phyloP scores from a whole-genome alignment of 352 stramenopile species.

The Pythium utonaiense region DNA sequence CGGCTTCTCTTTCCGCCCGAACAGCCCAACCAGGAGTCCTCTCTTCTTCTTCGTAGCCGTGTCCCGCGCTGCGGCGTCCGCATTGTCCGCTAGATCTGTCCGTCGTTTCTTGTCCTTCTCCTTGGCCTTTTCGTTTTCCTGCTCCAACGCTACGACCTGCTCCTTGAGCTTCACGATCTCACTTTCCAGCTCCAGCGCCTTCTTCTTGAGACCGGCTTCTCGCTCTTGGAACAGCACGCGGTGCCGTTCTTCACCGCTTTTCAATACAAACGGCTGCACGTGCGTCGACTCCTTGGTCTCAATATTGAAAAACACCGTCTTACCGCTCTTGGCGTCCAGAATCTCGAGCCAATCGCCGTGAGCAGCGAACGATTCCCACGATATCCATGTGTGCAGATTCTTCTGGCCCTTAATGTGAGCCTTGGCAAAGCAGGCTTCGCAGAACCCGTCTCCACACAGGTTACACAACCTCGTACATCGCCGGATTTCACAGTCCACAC shows the following conservation, averaged over 20 bases:
- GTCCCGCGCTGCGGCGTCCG: conserved; percentile 1
- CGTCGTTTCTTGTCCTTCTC: conserved; percentile 4
- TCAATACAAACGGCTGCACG: conserved; percentile 44
- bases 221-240: conserved; percentile 48
- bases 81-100: not conserved
- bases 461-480: conserved; percentile 55
- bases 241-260: conserved; percentile 54
- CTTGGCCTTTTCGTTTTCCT: conserved; percentile 28
- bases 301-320: conserved; percentile 68
- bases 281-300: conserved; percentile 73
- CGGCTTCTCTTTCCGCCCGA: not conserved
- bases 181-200: conserved; percentile 53
- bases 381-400: conserved; percentile 53
- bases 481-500: conserved; percentile 61
- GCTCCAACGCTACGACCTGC: conserved; percentile 40
- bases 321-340: conserved; percentile 39
- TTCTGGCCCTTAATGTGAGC: conserved; percentile 62
- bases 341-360: conserved; percentile 76
- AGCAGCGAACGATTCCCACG: conserved; percentile 46
- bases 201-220: conserved; percentile 47
- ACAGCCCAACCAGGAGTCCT: conserved; percentile 2
- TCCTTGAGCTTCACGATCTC: conserved; percentile 69
- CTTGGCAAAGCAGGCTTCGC: conserved; percentile 46
- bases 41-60: conserved; percentile 7
- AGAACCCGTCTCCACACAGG: conserved; percentile 76